Conservation (phyloP, 2,329 filamentous ascomycete genomes). For the Phialocephala sp. region DNA sequence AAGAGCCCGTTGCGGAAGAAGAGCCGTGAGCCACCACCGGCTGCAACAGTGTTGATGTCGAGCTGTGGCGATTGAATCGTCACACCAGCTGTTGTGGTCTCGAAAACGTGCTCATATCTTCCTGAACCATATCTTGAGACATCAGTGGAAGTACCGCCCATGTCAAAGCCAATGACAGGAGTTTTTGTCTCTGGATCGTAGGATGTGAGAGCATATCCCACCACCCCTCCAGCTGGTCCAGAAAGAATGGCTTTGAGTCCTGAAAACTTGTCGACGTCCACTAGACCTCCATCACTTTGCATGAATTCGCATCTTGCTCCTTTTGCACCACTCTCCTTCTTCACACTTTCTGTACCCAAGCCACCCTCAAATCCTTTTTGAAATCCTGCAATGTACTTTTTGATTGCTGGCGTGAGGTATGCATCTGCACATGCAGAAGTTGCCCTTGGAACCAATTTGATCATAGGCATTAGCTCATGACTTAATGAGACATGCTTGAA, state of each 20-base stretch:
- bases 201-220: constrained; percentile 89
- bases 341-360: constrained; percentile 76
- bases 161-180: constrained; percentile 93
- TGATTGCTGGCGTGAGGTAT: constrained; percentile 74
- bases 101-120: constrained; percentile 90
- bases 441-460: constrained; percentile 72
- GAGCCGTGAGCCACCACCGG: constrained; percentile 82
- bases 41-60: constrained; percentile 94
- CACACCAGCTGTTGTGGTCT: constrained; percentile 92
- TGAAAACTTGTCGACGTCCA: constrained; percentile 81
- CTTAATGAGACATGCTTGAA: constrained; percentile 83
- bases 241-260: constrained; percentile 86
- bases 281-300: constrained; percentile 71
- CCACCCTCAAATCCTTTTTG: constrained; percentile 81
- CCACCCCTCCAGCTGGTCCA: constrained; percentile 90
- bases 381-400: constrained; percentile 77
- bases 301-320: constrained; percentile 92
- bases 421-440: constrained; percentile 77
- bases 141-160: constrained; percentile 93
- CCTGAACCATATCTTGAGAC: constrained; percentile 87
- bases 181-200: constrained; percentile 83
- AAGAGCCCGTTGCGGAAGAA: constrained; percentile 92
- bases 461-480: constrained; percentile 82
- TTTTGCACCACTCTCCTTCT: constrained; percentile 65
- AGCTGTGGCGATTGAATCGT: constrained; percentile 91